A percentile compares a stretch with the other conserved stretches of the same genome.
Evolutionary conservation across 164 flowering plant species (phyloP).

Genomic region (Piper longum): DNA sequence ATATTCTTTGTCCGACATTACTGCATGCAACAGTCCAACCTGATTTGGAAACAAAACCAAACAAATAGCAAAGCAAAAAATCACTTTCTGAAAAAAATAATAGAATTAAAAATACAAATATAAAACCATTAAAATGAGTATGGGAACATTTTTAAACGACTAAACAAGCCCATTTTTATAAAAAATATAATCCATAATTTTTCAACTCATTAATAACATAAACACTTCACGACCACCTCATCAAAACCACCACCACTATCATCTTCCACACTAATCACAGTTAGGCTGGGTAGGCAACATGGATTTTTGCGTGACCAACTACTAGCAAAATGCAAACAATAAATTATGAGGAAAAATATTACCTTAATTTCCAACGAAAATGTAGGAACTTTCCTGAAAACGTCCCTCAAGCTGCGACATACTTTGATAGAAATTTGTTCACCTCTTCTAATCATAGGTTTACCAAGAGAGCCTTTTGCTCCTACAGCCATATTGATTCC

Average conservation of each 20-base stretch:
- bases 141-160: not conserved
- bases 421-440: slow-evolving; percentile 69
- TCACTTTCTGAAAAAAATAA: no score
- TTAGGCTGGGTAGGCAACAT: no score
- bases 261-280: no score
- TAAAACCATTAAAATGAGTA: not conserved
- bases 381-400: slow-evolving; percentile 88
- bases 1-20: slow-evolving; percentile 83
- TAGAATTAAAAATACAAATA: not conserved
- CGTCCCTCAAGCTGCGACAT: slow-evolving; percentile 86
- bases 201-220: no score
- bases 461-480: slow-evolving; percentile 57
- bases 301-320: no score
- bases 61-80: not conserved
- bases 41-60: slow-evolving; percentile 20
- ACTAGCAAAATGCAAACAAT: not conserved
- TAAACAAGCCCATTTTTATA: not conserved
- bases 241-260: no score
- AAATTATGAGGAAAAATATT: slow-evolving; percentile 2
- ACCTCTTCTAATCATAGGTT: slow-evolving; percentile 77
- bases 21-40: slow-evolving; percentile 70
- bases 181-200: not conserved
- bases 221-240: no score
- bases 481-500: slow-evolving; percentile 94
- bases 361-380: slow-evolving; percentile 81